Evolutionary conservation across 768 basidiomycete genomes (phyloP).

Genomic region (Arthromyces matolae): DNA sequence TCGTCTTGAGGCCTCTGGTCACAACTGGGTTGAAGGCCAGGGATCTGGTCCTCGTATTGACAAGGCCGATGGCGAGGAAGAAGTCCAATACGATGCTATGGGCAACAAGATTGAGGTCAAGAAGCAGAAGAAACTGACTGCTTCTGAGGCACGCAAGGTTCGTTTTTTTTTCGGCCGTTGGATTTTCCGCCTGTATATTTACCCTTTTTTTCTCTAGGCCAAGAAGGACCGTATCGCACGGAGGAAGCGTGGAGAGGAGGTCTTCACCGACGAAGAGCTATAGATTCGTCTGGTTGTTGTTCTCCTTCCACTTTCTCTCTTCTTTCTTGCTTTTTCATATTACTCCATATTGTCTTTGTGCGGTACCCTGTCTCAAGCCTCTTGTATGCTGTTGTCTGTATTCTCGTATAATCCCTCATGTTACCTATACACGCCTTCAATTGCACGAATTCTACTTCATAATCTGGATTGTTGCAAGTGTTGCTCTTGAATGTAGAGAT

Average conservation of each 20-base stretch:
- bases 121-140: constrained; percentile 84
- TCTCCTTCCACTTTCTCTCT: constrained; percentile 4
- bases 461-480: not conserved
- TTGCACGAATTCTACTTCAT: constrained; percentile 12
- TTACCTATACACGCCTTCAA: constrained; percentile 9
- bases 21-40: constrained; percentile 99
- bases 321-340: constrained; percentile 4
- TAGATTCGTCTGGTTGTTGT: constrained; percentile 26
- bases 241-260: constrained; percentile 83
- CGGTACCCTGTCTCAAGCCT: constrained; percentile 7
- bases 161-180: constrained; percentile 11
- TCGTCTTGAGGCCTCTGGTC: constrained; percentile 91
- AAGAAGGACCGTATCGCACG: constrained; percentile 97
- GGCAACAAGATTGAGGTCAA: constrained; percentile 91
- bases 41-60: constrained; percentile 93
- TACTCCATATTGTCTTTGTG: constrained; percentile 13
- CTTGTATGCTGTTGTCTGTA: constrained; percentile 15
- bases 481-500: too few species aligned
- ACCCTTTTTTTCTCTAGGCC: constrained; percentile 32
- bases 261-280: constrained; percentile 59
- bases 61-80: constrained; percentile 88
- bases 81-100: constrained; percentile 93
- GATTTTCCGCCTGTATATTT: constrained; percentile 4
- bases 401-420: constrained; percentile 12
- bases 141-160: constrained; percentile 80